Evolutionary conservation across 2,329 filamentous ascomycete species (phyloP).

Genomic region (Xylariaceae sp.): DNA sequence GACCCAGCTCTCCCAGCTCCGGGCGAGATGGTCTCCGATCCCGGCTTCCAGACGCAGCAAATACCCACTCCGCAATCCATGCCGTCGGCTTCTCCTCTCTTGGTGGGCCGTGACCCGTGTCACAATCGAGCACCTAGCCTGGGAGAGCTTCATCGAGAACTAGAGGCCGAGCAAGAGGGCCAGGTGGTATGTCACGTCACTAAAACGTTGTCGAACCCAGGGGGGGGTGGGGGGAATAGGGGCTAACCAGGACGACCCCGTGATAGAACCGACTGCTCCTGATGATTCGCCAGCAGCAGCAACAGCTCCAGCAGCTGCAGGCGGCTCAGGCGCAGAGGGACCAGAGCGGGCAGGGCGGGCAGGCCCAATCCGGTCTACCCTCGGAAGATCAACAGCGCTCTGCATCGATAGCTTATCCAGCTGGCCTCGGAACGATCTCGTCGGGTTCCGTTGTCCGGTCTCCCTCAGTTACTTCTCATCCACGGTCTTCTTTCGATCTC

Average conservation of each 20-base stretch:
- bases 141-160: constrained; percentile 71
- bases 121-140: constrained; percentile 65
- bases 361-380: constrained; percentile 38
- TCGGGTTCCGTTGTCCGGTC: constrained; percentile 47
- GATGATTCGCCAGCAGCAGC: constrained; percentile 71
- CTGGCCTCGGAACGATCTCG: constrained; percentile 32
- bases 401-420: constrained; percentile 32
- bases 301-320: constrained; percentile 60
- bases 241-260: neutral
- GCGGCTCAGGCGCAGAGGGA: constrained; percentile 29
- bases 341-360: constrained; percentile 11
- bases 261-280: constrained; percentile 65
- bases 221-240: neutral
- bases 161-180: constrained; percentile 73
- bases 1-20: constrained; percentile 62
- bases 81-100: constrained; percentile 43
- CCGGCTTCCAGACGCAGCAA: constrained; percentile 31
- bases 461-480: constrained; percentile 39
- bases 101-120: constrained; percentile 45
- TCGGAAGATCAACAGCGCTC: constrained; percentile 48
- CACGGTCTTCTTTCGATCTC: constrained; percentile 55
- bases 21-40: constrained; percentile 59
- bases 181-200: constrained; percentile 63
- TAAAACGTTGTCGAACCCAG: neutral
- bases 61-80: constrained; percentile 42